A percentile compares a stretch with the other conserved stretches of the same genome.
These are phyloP conservation scores for Diaporthe sp. DNA, from an alignment of 2,329 filamentous ascomycete genomes.

Conservation along the genomic window DNA sequence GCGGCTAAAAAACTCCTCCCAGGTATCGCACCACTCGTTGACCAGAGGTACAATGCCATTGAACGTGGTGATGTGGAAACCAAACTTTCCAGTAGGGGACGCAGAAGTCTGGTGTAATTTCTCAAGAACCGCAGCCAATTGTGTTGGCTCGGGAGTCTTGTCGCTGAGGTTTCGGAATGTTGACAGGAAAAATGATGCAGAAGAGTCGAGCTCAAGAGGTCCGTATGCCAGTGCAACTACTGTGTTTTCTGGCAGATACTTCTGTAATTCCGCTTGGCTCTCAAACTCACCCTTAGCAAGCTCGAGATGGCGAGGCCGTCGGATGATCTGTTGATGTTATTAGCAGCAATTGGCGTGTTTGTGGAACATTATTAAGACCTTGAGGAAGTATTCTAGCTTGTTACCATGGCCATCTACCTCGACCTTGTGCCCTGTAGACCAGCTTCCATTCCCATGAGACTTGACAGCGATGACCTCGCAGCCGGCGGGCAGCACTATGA, in stretches of 20 bases:
- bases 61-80: constrained; percentile 53
- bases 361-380: not conserved
- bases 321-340: not conserved
- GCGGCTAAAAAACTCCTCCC: constrained; percentile 55
- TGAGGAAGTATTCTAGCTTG: not conserved
- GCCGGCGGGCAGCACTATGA: not conserved
- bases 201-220: not conserved
- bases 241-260: not conserved
- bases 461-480: not conserved
- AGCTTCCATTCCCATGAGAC: not conserved
- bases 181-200: constrained; percentile 6
- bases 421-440: not conserved
- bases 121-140: constrained; percentile 43
- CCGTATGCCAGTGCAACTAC: not conserved
- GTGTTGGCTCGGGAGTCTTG: not conserved
- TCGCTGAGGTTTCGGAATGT: not conserved
- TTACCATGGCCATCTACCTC: not conserved
- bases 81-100: constrained; percentile 54
- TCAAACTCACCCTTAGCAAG: not conserved
- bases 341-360: not conserved
- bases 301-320: not conserved
- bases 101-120: constrained; percentile 49
- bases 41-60: constrained; percentile 51
- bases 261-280: not conserved
- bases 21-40: constrained; percentile 53